phyloP scores from a whole-genome alignment of 306 rosid species.

The Rosa persica region DNA sequence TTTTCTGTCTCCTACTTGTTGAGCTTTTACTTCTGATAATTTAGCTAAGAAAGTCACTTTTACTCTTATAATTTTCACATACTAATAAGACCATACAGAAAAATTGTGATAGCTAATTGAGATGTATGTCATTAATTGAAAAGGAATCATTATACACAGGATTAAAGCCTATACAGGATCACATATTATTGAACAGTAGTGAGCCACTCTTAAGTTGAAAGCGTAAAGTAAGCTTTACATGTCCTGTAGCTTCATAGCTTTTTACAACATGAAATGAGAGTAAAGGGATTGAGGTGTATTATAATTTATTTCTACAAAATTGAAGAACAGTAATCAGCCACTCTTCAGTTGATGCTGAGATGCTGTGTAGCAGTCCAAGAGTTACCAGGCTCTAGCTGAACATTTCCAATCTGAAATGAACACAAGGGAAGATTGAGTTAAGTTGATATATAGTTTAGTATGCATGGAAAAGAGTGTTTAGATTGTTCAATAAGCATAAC shows the following conservation, averaged over 20 bases:
- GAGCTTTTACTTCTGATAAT: background rate
- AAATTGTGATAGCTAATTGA: background rate
- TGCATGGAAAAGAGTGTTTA: slow-evolving; percentile 1
- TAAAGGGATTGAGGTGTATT: background rate
- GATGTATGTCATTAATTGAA: background rate
- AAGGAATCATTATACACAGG: background rate
- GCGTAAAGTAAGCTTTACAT: background rate
- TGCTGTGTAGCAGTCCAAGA: slow-evolving; percentile 90
- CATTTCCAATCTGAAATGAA: slow-evolving; percentile 63
- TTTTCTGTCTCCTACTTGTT: background rate
- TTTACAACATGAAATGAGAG: slow-evolving; percentile 20
- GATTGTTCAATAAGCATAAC: slow-evolving; percentile 17
- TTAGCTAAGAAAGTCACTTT: background rate
- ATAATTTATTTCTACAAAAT: slow-evolving; percentile 29
- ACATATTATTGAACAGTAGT: background rate
- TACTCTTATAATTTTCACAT: background rate
- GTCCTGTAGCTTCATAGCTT: slow-evolving; percentile 14
- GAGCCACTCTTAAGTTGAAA: background rate
- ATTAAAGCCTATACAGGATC: background rate
- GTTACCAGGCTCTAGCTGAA: slow-evolving; percentile 68
- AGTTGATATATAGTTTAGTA: background rate
- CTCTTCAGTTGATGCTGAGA: slow-evolving; percentile 59
- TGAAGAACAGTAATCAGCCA: slow-evolving; percentile 6
- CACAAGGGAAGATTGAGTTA: background rate
- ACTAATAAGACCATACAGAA: background rate